Evolutionary conservation across 2,329 filamentous ascomycete genomes (phyloP).

Genomic region (Corinectria fuckeliana): DNA sequence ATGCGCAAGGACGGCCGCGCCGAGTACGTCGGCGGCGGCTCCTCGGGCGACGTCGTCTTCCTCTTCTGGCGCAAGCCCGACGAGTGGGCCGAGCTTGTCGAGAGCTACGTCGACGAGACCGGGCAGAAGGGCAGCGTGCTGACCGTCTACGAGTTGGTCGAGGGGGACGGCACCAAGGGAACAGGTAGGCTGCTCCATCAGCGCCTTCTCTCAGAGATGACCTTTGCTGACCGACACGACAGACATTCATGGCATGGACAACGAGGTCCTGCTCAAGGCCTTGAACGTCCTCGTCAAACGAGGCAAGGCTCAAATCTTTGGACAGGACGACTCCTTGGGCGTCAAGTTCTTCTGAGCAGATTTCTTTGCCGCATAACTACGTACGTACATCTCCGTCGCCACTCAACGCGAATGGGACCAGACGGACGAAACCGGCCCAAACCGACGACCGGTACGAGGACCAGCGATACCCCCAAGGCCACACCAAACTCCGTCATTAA

Average conservation of each 20-base stretch:
- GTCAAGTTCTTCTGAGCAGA: slow-evolving; percentile 89
- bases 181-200: slow-evolving; percentile 58
- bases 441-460: slow-evolving; percentile 14
- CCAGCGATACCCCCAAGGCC: slow-evolving; percentile 13
- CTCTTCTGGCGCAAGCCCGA: slow-evolving; percentile 87
- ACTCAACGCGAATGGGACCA: slow-evolving; percentile 7
- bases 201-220: background rate
- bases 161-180: slow-evolving; percentile 80
- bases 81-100: slow-evolving; percentile 85
- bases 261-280: slow-evolving; percentile 78
- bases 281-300: slow-evolving; percentile 84
- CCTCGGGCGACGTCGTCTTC: slow-evolving; percentile 62
- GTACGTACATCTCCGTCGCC: slow-evolving; percentile 21
- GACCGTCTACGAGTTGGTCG: slow-evolving; percentile 88
- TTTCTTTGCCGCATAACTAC: slow-evolving; percentile 26
- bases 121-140: slow-evolving; percentile 88
- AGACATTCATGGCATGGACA: slow-evolving; percentile 91
- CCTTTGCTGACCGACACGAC: slow-evolving; percentile 20
- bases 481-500: slow-evolving; percentile 32
- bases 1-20: slow-evolving; percentile 66
- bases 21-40: slow-evolving; percentile 65
- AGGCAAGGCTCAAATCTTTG: slow-evolving; percentile 93
- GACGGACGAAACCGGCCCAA: slow-evolving; percentile 9
- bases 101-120: slow-evolving; percentile 84
- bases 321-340: slow-evolving; percentile 83